Conservation (phyloP, 2,329 filamentous ascomycete genomes). For the Sarocladiaceae sp. region DNA sequence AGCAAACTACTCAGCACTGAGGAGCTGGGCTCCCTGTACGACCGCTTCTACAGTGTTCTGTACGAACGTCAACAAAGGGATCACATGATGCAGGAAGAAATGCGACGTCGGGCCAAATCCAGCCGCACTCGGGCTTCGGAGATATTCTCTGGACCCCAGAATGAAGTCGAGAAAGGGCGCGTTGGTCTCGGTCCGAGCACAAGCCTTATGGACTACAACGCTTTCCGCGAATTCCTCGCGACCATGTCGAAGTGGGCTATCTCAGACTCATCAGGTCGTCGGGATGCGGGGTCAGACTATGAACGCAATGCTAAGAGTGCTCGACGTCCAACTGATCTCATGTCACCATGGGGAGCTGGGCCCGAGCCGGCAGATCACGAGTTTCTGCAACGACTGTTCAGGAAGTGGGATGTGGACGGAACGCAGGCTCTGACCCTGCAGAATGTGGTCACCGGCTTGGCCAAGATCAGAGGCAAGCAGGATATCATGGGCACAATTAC, state of each 20-base stretch:
- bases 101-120: conserved; percentile 57
- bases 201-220: conserved; percentile 94
- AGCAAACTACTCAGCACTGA: conserved; percentile 84
- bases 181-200: conserved; percentile 85
- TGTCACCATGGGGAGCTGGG: conserved; percentile 49
- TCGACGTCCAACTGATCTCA: conserved; percentile 35
- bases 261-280: conserved; percentile 66
- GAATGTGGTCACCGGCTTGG: conserved; percentile 85
- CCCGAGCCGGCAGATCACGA: conserved; percentile 83
- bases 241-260: conserved; percentile 89
- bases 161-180: conserved; percentile 71
- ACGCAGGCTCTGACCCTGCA: conserved; percentile 76
- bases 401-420: conserved; percentile 77
- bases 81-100: conserved; percentile 70
- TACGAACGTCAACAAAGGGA: conserved; percentile 88
- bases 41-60: conserved; percentile 85
- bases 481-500: conserved; percentile 98
- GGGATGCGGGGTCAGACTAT: conserved; percentile 40
- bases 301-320: conserved; percentile 52
- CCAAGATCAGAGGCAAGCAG: conserved; percentile 82
- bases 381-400: conserved; percentile 83
- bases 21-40: conserved; percentile 85
- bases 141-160: conserved; percentile 28
- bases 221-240: conserved; percentile 88
- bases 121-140: conserved; percentile 37